phyloP scores from a whole-genome alignment of 1,139 yeast species.

The Zygosaccharomyces sapae region DNA sequence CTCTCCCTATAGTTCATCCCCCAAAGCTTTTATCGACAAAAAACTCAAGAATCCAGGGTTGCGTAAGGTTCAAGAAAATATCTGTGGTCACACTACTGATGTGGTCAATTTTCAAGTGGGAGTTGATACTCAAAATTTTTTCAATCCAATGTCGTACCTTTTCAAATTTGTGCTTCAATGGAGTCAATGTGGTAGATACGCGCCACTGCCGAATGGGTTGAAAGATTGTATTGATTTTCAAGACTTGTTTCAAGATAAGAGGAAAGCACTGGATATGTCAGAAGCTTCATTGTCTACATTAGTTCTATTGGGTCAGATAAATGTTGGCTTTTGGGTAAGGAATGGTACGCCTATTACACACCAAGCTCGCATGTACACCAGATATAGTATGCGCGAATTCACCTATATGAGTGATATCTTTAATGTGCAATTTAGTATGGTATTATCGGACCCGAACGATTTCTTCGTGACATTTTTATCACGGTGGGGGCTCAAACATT shows the following conservation, averaged over 20 bases:
- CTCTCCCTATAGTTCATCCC: conserved; percentile 4
- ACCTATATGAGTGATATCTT: conserved; percentile 77
- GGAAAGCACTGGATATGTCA: conserved; percentile 23
- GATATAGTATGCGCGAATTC: conserved; percentile 76
- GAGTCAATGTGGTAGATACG: conserved; percentile 35
- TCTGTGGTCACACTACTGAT: conserved; percentile 25
- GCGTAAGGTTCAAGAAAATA: conserved; percentile 21
- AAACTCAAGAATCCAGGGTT: conserved; percentile 8
- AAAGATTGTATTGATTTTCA: conserved; percentile 16
- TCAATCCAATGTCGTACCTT: conserved; percentile 35
- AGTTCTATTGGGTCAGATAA: conserved; percentile 73
- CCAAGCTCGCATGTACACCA: conserved; percentile 76
- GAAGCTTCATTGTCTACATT: conserved; percentile 77
- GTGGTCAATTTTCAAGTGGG: conserved; percentile 33
- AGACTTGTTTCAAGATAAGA: conserved; percentile 21
- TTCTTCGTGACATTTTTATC: conserved; percentile 60
- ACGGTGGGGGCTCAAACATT: conserved; percentile 60
- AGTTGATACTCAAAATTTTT: conserved; percentile 30
- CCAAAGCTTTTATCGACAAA: neutral
- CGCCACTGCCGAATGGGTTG: conserved; percentile 19
- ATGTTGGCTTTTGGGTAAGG: conserved; percentile 84
- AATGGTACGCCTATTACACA: conserved; percentile 75
- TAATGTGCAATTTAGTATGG: conserved; percentile 63
- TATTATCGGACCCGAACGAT: conserved; percentile 53
- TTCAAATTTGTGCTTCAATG: conserved; percentile 34